phyloP scores from a whole-genome alignment of 1,139 yeast species.

The Pichia sp. region DNA sequence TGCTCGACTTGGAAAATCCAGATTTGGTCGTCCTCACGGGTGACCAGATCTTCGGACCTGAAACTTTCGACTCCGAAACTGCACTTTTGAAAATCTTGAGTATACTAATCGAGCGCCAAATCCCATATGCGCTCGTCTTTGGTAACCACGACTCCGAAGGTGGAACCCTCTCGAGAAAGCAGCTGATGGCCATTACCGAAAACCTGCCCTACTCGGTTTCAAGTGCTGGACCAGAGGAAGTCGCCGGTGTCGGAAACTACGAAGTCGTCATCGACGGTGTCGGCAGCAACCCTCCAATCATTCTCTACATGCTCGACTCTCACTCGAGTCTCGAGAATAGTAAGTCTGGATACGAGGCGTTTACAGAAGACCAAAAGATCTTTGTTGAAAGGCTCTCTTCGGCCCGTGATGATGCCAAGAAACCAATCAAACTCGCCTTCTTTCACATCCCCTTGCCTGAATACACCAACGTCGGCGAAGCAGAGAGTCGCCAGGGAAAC shows the following conservation, averaged over 20 bases:
- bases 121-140: slow-evolving; percentile 77
- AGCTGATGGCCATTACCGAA: slow-evolving; percentile 53
- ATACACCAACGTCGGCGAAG: slow-evolving; percentile 33
- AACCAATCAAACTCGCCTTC: slow-evolving; percentile 72
- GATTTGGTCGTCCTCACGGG: slow-evolving; percentile 82
- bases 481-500: slow-evolving; percentile 37
- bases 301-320: slow-evolving; percentile 75
- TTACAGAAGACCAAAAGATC: slow-evolving; percentile 66
- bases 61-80: slow-evolving; percentile 72
- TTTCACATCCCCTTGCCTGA: slow-evolving; percentile 93
- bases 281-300: slow-evolving; percentile 43
- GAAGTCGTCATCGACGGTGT: slow-evolving; percentile 40
- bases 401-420: slow-evolving; percentile 24
- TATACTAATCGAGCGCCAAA: slow-evolving; percentile 59
- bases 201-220: slow-evolving; percentile 66
- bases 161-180: slow-evolving; percentile 57
- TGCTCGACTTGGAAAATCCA: slow-evolving; percentile 70
- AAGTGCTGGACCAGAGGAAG: slow-evolving; percentile 55
- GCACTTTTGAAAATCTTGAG: slow-evolving; percentile 71
- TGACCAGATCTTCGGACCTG: slow-evolving; percentile 73
- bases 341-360: slow-evolving; percentile 73
- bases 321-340: slow-evolving; percentile 72
- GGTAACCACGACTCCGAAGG: slow-evolving; percentile 89
- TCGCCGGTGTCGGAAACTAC: slow-evolving; percentile 89
- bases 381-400: slow-evolving; percentile 40